Base-by-base conservation (phyloP, 2,329 filamentous ascomycete species). In the Oidium heveae region DNA sequence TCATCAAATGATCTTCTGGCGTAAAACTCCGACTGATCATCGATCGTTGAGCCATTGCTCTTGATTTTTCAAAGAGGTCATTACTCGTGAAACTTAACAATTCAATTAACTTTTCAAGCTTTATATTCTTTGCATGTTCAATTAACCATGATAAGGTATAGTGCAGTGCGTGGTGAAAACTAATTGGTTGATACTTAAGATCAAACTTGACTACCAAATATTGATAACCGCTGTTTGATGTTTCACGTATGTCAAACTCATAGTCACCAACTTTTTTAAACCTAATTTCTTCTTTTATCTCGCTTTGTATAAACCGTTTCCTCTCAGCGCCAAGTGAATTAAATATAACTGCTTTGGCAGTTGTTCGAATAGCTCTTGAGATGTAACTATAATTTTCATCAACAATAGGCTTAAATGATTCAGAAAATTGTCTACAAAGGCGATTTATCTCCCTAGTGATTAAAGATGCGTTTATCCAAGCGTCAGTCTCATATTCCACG, bases 401-500 rank as follows among this genome's bases (percentile, higher is more conserved):
- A 34, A 75, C 73, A 44, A 75, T 75, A 63, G 80, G 76, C 52
- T 79, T 77, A 71, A 94, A 98, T 0, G 91, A 81, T 61, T 94
- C 85, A 0, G 87, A 81, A 56, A 96, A 82, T 62, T 91, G 84
- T 58, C 88, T 76, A 63, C 89, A 94, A 39, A 96, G 75, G 54
- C 86, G 80, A 65, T 96, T 96, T 66, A 98, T 89, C 66, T 98
- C 89, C 53, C 89, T 77, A 52, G 91, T 95, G 56, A 98, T 84
- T 53, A 96, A 74, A 7, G 88, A 94, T 3, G 91, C 89, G 56
- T 86, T 93, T 54, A 98, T 96, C 91, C 91, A 98, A 20, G 86
- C 84, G 68, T 98, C 93, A 1, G 88, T 93, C 68, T 98, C 91
- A 64, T 96, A 98, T 66, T 98, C 93, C 34, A 98, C 85, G 66